Percentiles rank a stretch among this genome's conserved stretches.
Evolutionary conservation across 2,329 filamentous ascomycete genomes (phyloP).

Genomic region (Xylaria sp.): DNA sequence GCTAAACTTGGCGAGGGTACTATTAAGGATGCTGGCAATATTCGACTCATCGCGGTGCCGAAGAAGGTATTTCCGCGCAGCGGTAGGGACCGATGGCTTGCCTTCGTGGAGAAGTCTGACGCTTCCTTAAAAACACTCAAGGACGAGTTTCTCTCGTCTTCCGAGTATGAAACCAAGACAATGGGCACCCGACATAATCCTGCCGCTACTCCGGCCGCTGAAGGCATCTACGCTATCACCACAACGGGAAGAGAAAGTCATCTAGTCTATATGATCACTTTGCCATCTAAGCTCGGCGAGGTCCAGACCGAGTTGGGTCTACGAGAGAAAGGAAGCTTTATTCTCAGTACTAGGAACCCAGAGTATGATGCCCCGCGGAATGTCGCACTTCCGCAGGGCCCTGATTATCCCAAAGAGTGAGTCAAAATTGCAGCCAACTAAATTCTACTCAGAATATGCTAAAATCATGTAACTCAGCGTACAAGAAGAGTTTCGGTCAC

Average conservation of each 20-base stretch:
- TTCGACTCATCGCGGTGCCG: conserved; percentile 79
- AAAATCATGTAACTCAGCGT: conserved; percentile 57
- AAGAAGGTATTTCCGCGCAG: conserved; percentile 84
- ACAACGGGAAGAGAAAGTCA: conserved; percentile 77
- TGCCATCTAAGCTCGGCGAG: conserved; percentile 74
- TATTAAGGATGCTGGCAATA: conserved; percentile 65
- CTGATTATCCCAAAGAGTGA: conserved; percentile 77
- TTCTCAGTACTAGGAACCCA: conserved; percentile 84
- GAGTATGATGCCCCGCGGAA: conserved; percentile 72
- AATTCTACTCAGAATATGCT: neutral
- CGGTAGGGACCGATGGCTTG: conserved; percentile 76
- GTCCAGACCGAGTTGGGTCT: conserved; percentile 81
- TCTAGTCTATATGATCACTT: conserved; percentile 80
- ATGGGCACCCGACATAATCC: conserved; percentile 73
- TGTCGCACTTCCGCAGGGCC: conserved; percentile 69
- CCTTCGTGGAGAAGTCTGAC: conserved; percentile 81
- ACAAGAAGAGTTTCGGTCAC: conserved; percentile 74
- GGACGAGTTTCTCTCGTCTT: conserved; percentile 73
- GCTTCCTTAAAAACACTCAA: conserved; percentile 75
- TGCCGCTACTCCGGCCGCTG: conserved; percentile 78
- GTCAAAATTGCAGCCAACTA: conserved; percentile 41
- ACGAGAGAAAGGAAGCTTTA: conserved; percentile 76
- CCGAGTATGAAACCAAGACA: conserved; percentile 81
- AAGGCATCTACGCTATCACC: conserved; percentile 86
- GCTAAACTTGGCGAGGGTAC: conserved; percentile 69